Evolutionary conservation across 768 basidiomycete genomes (phyloP).

Genomic region (Cystofilobasidium macerans): DNA sequence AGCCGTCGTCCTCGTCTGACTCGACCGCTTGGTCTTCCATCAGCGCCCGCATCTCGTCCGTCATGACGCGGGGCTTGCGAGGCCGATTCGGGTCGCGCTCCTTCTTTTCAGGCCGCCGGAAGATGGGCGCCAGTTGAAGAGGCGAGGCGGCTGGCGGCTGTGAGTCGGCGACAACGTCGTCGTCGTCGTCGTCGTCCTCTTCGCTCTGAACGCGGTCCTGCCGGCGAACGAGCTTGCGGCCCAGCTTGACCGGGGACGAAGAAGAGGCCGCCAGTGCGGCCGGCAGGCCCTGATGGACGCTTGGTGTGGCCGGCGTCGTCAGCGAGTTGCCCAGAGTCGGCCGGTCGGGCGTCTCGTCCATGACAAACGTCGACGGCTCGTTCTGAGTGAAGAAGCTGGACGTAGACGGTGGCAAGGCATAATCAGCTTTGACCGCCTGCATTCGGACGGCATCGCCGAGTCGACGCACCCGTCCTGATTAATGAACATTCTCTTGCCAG

Average conservation of each 20-base stretch:
- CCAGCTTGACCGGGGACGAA: background rate
- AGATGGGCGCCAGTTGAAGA: background rate
- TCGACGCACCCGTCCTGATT: conserved; percentile 35
- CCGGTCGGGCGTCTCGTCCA: background rate
- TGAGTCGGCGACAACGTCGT: background rate
- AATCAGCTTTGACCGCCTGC: too few relatives aligned
- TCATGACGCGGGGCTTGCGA: background rate
- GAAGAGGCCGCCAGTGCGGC: background rate
- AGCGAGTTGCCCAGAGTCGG: background rate
- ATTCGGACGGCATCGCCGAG: too few relatives aligned
- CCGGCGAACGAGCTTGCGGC: background rate
- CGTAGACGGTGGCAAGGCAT: background rate
- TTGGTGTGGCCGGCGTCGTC: background rate
- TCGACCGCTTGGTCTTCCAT: background rate
- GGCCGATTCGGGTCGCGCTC: background rate
- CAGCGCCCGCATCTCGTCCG: background rate
- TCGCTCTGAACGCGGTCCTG: background rate
- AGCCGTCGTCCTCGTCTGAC: conserved; percentile 9
- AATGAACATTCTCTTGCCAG: conserved; percentile 30
- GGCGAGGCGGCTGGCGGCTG: background rate
- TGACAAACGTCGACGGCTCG: conserved; percentile 27
- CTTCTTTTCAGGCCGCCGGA: conserved; percentile 1
- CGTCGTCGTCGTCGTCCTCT: background rate
- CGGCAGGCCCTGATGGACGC: background rate
- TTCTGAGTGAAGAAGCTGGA: conserved; percentile 36